These are phyloP conservation scores for Coniochaeta sp. DNA, from an alignment of 2,329 filamentous ascomycete species.

Conservation along the genomic window DNA sequence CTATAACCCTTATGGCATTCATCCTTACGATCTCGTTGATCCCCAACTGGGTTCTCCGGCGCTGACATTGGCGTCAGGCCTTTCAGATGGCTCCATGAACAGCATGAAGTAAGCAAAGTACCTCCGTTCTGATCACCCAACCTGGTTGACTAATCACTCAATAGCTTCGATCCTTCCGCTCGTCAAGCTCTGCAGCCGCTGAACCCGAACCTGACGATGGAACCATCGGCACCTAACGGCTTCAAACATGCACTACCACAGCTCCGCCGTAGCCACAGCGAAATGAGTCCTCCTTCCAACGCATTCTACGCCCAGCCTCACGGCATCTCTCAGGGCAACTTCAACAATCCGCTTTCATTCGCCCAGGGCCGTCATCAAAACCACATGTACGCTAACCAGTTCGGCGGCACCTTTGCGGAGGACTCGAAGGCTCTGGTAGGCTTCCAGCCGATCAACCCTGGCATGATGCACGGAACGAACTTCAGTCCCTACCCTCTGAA, in stretches of 20 bases:
- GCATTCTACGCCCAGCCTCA: not conserved
- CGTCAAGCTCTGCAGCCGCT: slow-evolving; percentile 13
- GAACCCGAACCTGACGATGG: slow-evolving; percentile 9
- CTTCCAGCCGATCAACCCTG: slow-evolving; percentile 5
- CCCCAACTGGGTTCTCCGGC: not conserved
- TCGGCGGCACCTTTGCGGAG: not conserved
- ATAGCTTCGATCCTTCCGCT: slow-evolving; percentile 13
- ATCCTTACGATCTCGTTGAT: not conserved
- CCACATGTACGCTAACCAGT: not conserved
- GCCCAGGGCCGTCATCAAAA: not conserved
- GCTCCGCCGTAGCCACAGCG: not conserved
- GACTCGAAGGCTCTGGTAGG: not conserved
- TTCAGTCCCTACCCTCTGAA: not conserved
- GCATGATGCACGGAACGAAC: not conserved
- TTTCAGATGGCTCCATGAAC: slow-evolving; percentile 9
- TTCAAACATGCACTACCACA: not conserved
- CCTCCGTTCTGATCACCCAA: not conserved
- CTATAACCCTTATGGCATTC: not conserved
- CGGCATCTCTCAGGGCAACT: not conserved
- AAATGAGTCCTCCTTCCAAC: not conserved
- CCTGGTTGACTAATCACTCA: slow-evolving; percentile 7
- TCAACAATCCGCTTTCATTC: not conserved
- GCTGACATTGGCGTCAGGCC: slow-evolving; percentile 6
- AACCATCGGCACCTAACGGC: not conserved
- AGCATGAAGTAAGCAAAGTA: slow-evolving; percentile 10